Percentiles rank a stretch among this genome's conserved stretches.
phyloP scores from a whole-genome alignment of 73 alveolate genomes.

The Paramecium primaurelia region DNA sequence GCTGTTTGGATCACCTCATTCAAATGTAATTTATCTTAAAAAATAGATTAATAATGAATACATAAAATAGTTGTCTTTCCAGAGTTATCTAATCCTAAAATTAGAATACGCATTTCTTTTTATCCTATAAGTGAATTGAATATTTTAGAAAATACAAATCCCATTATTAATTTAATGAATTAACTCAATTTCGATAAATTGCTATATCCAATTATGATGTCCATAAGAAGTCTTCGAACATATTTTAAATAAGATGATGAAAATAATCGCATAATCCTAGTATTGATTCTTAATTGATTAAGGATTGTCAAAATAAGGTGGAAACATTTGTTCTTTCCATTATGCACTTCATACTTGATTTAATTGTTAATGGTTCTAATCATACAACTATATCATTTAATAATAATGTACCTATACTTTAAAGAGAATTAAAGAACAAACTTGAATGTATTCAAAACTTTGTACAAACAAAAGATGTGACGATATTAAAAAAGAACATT shows the following conservation, averaged over 20 bases:
- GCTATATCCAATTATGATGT: not conserved
- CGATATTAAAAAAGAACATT: not conserved
- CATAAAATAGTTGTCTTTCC: constrained; percentile 85
- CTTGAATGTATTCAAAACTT: not conserved
- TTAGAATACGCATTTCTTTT: constrained; percentile 76
- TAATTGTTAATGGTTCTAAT: not conserved
- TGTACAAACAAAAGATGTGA: not conserved
- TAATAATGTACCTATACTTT: not conserved
- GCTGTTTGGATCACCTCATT: constrained; percentile 77
- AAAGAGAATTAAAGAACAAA: not conserved
- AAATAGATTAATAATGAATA: not conserved
- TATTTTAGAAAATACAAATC: constrained; percentile 79
- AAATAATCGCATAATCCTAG: not conserved
- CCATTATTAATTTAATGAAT: constrained; percentile 61
- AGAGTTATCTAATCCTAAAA: constrained; percentile 84
- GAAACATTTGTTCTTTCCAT: not conserved
- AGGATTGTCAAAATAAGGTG: not conserved
- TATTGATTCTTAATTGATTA: not conserved
- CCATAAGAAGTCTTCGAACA: not conserved
- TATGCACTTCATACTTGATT: not conserved
- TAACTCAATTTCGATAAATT: not conserved
- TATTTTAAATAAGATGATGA: not conserved
- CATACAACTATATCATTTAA: not conserved
- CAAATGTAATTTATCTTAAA: constrained; percentile 66
- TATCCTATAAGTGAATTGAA: constrained; percentile 73